Percentiles rank a stretch among this genome's conserved stretches.
phyloP scores from a whole-genome alignment of 345 rosid species.

The Barbarea vulgaris region DNA sequence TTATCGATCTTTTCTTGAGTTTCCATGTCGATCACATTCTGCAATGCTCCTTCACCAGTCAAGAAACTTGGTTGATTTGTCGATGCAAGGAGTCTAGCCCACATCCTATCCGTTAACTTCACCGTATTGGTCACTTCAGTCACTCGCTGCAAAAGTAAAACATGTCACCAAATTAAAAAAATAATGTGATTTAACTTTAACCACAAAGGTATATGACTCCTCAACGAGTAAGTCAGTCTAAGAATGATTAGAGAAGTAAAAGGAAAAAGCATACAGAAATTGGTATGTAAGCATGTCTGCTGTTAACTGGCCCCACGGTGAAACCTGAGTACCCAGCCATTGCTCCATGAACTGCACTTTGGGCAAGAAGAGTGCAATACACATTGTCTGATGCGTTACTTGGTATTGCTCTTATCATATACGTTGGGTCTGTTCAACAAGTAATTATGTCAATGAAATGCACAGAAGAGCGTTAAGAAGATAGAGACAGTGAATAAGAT shows the following conservation, averaged over 20 bases:
- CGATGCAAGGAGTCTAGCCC: constrained; percentile 97
- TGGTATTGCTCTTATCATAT: constrained; percentile 92
- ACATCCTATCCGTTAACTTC: constrained; percentile 88
- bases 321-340: constrained; percentile 98
- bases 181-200: constrained; percentile 9
- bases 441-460: constrained; percentile 10
- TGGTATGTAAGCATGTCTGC: constrained; percentile 90
- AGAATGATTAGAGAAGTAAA: background rate
- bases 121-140: constrained; percentile 75
- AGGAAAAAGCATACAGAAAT: constrained; percentile 59
- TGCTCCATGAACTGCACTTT: constrained; percentile 95
- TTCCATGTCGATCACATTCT: constrained; percentile 43
- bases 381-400: constrained; percentile 95
- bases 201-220: background rate
- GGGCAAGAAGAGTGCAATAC: constrained; percentile 98
- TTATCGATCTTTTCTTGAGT: constrained; percentile 46
- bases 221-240: background rate
- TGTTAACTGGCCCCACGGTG: constrained; percentile 93
- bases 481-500: background rate
- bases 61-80: constrained; percentile 92
- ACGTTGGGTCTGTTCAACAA: constrained; percentile 74
- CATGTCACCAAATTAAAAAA: constrained; percentile 8
- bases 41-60: constrained; percentile 43
- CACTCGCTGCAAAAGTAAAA: constrained; percentile 66
- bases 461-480: constrained; percentile 10